These are phyloP conservation scores for Pharus latifolius DNA, from an alignment of 176 grass and related monocot species.

Conservation along the genomic window DNA sequence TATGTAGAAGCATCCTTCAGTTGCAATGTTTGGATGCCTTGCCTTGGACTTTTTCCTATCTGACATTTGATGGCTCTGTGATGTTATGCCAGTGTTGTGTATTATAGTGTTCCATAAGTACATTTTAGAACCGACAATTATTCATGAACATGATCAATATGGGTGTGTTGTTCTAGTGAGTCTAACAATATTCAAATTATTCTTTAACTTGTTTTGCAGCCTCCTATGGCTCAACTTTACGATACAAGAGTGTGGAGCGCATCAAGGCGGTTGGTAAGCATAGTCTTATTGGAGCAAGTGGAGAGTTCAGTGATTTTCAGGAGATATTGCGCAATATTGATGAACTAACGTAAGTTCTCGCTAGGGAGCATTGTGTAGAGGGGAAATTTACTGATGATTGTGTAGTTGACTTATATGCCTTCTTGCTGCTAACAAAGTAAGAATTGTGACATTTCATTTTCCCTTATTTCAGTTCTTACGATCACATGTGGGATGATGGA, in stretches of 20 bases:
- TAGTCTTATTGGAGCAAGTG: slow-evolving; percentile 89
- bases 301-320: slow-evolving; percentile 97
- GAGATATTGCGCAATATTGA: slow-evolving; percentile 95
- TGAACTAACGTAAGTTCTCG: slow-evolving; percentile 74
- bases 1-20: too few species aligned
- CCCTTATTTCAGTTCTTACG: neutral
- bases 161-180: too few species aligned
- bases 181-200: neutral
- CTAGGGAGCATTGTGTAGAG: neutral
- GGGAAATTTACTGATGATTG: neutral
- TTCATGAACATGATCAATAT: neutral
- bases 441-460: neutral
- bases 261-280: slow-evolving; percentile 86
- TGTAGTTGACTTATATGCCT: neutral
- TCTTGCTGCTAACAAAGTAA: neutral
- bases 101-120: neutral
- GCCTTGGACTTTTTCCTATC: too few species aligned
- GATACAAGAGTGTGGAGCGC: slow-evolving; percentile 97
- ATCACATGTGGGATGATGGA: slow-evolving; percentile 95
- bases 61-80: too few species aligned
- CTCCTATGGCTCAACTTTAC: slow-evolving; percentile 91
- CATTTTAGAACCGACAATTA: neutral
- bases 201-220: slow-evolving; percentile 31
- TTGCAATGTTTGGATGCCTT: too few species aligned
- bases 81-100: too few species aligned